These are phyloP conservation scores for Casuarina cunninghamiana DNA, from an alignment of 306 rosid species.

Conservation along the genomic window DNA sequence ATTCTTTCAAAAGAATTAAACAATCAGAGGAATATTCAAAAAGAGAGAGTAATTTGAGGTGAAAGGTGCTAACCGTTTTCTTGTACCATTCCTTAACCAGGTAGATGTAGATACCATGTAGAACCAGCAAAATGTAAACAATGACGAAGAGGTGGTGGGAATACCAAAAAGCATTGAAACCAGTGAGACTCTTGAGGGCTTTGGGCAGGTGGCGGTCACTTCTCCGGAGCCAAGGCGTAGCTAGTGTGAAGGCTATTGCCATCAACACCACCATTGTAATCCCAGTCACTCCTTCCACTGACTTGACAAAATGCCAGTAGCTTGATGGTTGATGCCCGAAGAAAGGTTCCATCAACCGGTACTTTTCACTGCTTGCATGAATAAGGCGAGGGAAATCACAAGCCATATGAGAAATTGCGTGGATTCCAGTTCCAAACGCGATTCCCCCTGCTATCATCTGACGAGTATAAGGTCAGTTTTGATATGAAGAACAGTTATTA, in stretches of 20 bases:
- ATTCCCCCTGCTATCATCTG: constrained; percentile 39
- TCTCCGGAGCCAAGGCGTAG: constrained; percentile 54
- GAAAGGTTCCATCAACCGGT: constrained; percentile 45
- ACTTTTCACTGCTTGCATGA: constrained; percentile 42
- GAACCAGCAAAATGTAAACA: constrained; percentile 53
- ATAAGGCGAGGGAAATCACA: constrained; percentile 59
- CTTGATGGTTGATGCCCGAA: constrained; percentile 44
- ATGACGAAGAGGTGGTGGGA: constrained; percentile 67
- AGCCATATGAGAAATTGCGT: constrained; percentile 46
- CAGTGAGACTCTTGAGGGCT: constrained; percentile 51
- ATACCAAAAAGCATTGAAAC: constrained; percentile 78
- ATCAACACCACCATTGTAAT: constrained; percentile 51
- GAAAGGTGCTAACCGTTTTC: constrained; percentile 56
- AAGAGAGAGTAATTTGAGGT: not conserved
- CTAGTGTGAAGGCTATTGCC: constrained; percentile 56
- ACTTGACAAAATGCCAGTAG: constrained; percentile 59
- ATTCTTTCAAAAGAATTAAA: not conserved
- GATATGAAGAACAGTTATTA: not conserved
- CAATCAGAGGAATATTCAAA: not conserved
- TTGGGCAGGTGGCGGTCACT: constrained; percentile 43
- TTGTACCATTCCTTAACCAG: constrained; percentile 55
- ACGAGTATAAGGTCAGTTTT: not conserved
- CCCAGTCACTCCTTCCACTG: constrained; percentile 65
- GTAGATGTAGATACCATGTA: constrained; percentile 61
- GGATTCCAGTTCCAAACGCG: constrained; percentile 48